Percentiles rank a stretch among this genome's conserved stretches.
These are phyloP conservation scores for Senecio squalidus DNA, from an alignment of 140 eudicot genomes.

Conservation along the genomic window DNA sequence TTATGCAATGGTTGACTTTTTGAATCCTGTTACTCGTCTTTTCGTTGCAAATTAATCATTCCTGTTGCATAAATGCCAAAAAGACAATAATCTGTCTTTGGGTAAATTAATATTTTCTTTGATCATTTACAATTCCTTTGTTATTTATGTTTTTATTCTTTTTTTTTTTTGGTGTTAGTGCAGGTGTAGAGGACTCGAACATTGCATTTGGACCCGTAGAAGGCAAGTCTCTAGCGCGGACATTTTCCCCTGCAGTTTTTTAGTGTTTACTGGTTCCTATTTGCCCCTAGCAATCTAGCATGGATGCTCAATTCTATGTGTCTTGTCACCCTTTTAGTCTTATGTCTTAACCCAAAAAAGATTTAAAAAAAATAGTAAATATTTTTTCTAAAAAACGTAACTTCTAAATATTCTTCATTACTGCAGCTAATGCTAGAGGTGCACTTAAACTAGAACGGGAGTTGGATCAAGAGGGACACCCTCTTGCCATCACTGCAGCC, in stretches of 20 bases:
- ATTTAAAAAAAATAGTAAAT: not conserved
- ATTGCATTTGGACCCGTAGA: conserved; percentile 78
- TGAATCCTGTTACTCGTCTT: not conserved
- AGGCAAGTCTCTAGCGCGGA: conserved; percentile 35
- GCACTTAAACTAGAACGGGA: conserved; percentile 68
- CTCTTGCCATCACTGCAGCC: conserved; percentile 82
- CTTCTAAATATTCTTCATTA: conserved; percentile 12
- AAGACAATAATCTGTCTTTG: not conserved
- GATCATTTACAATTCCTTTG: not conserved
- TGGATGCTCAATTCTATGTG: not conserved
- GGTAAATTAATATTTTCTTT: not conserved
- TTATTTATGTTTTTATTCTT: not conserved
- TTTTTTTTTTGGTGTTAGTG: not conserved
- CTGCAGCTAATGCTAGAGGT: conserved; percentile 60
- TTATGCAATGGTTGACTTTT: not conserved
- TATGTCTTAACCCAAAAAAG: not conserved
- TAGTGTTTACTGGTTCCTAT: not conserved
- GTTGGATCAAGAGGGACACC: conserved; percentile 88
- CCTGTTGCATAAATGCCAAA: not conserved
- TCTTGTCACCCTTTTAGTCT: not conserved
- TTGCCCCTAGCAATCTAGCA: not conserved
- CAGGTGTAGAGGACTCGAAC: conserved; percentile 81
- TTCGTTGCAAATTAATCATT: not conserved
- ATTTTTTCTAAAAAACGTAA: not conserved
- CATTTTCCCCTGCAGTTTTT: not conserved